Percentiles rank a stretch among this genome's conserved stretches.
These are phyloP conservation scores for Tylopilus balloui DNA, from an alignment of 768 basidiomycete genomes.

Conservation along the genomic window DNA sequence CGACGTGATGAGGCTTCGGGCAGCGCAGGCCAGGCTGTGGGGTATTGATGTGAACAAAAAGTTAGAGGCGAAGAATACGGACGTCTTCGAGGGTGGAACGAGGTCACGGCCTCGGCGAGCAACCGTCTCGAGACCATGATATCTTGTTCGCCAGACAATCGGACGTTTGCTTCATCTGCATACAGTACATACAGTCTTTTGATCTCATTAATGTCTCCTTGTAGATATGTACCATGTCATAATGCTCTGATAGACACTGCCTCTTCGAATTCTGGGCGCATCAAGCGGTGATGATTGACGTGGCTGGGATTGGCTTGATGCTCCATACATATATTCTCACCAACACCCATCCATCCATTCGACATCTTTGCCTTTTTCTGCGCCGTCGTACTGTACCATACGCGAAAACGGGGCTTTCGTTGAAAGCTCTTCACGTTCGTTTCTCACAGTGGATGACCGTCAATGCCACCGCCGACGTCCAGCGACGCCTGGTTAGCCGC, in stretches of 20 bases:
- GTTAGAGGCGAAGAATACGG: constrained; percentile 22
- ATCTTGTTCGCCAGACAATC: too few species aligned
- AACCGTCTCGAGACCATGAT: constrained; percentile 20
- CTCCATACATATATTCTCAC: neutral
- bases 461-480: constrained; percentile 73
- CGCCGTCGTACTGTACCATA: constrained; percentile 8
- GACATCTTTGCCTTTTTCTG: neutral
- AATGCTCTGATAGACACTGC: neutral
- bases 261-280: neutral
- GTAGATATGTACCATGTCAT: constrained; percentile 6
- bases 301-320: constrained; percentile 1
- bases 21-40: constrained; percentile 38
- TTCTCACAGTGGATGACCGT: constrained; percentile 26
- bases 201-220: neutral
- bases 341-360: neutral
- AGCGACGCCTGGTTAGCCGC: constrained; percentile 72
- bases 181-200: neutral
- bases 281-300: neutral
- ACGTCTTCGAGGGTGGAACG: constrained; percentile 23
- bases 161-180: constrained; percentile 13
- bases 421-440: constrained; percentile 22
- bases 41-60: constrained; percentile 28
- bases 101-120: constrained; percentile 26
- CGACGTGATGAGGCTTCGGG: constrained; percentile 46
- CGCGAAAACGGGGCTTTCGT: constrained; percentile 15